A percentile compares a stretch with the other conserved stretches of the same genome.
phyloP scores from a whole-genome alignment of 163 green algal genomes.

The Scenedesmus sp. region DNA sequence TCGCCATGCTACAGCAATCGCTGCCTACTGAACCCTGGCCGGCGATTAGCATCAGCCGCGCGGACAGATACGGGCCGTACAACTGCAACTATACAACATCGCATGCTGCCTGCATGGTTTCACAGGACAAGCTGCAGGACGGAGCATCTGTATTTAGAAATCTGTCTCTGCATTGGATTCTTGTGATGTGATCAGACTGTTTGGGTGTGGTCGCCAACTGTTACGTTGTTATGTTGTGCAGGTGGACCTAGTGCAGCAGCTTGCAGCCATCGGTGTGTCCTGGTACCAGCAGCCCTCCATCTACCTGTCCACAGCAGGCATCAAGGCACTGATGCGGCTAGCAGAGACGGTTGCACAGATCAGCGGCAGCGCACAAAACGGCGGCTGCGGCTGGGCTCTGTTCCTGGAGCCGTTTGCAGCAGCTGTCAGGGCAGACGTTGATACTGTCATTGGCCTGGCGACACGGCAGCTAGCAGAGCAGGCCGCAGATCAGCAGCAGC shows the following conservation, averaged over 20 bases:
- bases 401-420: conserved; percentile 53
- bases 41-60: conserved; percentile 24
- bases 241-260: conserved; percentile 44
- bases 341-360: conserved; percentile 17
- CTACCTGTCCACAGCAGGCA: conserved; percentile 48
- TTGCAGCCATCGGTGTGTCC: conserved; percentile 33
- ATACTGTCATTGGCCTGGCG: conserved; percentile 40
- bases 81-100: neutral
- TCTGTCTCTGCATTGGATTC: too few species aligned
- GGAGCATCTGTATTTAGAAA: neutral
- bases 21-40: conserved; percentile 32
- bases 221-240: neutral
- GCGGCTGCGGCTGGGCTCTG: conserved; percentile 49
- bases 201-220: neutral
- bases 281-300: conserved; percentile 45
- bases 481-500: neutral
- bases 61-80: conserved; percentile 52
- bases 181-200: too few species aligned
- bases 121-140: neutral
- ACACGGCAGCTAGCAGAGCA: conserved; percentile 20
- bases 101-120: neutral
- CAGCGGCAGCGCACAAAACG: neutral
- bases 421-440: conserved; percentile 47
- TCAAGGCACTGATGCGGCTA: conserved; percentile 49
- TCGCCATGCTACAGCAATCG: conserved; percentile 20